These are phyloP conservation scores for Tympanopsis confertula DNA, from an alignment of 2,329 filamentous ascomycete genomes.

Conservation along the genomic window DNA sequence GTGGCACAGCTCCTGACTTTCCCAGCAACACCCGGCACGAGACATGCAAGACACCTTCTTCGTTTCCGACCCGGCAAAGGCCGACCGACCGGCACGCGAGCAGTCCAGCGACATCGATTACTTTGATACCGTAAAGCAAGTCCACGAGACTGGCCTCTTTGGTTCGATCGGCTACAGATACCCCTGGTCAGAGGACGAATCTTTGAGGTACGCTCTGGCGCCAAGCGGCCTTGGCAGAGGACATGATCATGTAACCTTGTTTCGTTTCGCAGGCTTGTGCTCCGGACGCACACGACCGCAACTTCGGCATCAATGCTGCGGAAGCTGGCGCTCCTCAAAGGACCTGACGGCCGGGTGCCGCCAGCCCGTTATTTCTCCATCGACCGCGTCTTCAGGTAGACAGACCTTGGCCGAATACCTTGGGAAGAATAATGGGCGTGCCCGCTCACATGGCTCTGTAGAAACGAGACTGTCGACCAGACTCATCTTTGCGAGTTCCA, in stretches of 20 bases:
- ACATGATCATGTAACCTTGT: too few relatives aligned
- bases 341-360: slow-evolving; percentile 24
- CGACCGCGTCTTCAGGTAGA: slow-evolving; percentile 93
- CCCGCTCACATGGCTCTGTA: too few relatives aligned
- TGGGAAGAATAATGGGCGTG: too few relatives aligned
- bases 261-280: too few relatives aligned
- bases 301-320: slow-evolving; percentile 84
- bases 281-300: slow-evolving; percentile 91
- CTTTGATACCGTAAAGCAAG: slow-evolving; percentile 75
- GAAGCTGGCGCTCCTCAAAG: slow-evolving; percentile 62
- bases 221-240: too few relatives aligned
- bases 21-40: slow-evolving; percentile 92
- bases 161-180: slow-evolving; percentile 95
- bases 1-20: too few relatives aligned
- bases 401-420: too few relatives aligned
- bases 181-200: slow-evolving; percentile 81
- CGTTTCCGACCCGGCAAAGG: slow-evolving; percentile 74
- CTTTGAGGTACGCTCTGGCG: too few relatives aligned
- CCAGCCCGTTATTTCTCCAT: slow-evolving; percentile 95
- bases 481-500: neutral
- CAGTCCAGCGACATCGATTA: slow-evolving; percentile 69
- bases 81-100: slow-evolving; percentile 54
- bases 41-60: slow-evolving; percentile 98
- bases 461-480: slow-evolving; percentile 83
- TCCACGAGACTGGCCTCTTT: slow-evolving; percentile 84